Conservation (phyloP, 2,329 filamentous ascomycete genomes). For the Neofusicoccum parvum region DNA sequence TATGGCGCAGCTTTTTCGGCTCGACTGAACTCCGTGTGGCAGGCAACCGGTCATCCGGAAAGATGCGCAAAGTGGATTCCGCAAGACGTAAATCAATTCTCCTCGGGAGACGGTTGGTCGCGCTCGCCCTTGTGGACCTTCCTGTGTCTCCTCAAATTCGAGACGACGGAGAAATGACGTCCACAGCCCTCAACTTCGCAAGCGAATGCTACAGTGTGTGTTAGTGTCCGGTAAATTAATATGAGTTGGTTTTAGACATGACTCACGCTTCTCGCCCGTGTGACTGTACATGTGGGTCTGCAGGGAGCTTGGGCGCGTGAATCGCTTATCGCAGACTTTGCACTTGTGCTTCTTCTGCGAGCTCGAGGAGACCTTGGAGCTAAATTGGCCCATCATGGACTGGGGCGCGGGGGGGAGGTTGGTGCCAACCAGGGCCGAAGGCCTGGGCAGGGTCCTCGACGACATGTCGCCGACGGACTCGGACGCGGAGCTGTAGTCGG, state of each 20-base stretch:
- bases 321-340: conserved; percentile 97
- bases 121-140: conserved; percentile 89
- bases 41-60: not conserved
- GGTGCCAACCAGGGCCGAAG: conserved; percentile 64
- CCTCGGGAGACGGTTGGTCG: conserved; percentile 51
- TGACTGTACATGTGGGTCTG: conserved; percentile 99
- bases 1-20: conserved; percentile 3
- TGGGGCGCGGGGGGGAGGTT: conserved; percentile 80
- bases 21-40: conserved; percentile 10
- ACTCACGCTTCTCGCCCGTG: conserved; percentile 96
- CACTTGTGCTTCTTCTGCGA: conserved; percentile 99
- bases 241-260: not conserved
- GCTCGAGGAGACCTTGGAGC: conserved; percentile 91
- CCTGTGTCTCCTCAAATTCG: conserved; percentile 88
- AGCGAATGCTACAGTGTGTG: conserved; percentile 69
- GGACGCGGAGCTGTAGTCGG: conserved; percentile 90
- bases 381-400: conserved; percentile 99
- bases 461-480: conserved; percentile 78
- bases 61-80: not conserved
- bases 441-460: conserved; percentile 81
- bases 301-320: conserved; percentile 89
- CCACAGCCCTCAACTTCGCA: conserved; percentile 95
- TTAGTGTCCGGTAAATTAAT: conserved; percentile 25
- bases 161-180: conserved; percentile 95
- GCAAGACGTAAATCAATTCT: conserved; percentile 26